Evolutionary conservation across 2,329 filamentous ascomycete species (phyloP).

Genomic region (Calcarisporium arbuscula): DNA sequence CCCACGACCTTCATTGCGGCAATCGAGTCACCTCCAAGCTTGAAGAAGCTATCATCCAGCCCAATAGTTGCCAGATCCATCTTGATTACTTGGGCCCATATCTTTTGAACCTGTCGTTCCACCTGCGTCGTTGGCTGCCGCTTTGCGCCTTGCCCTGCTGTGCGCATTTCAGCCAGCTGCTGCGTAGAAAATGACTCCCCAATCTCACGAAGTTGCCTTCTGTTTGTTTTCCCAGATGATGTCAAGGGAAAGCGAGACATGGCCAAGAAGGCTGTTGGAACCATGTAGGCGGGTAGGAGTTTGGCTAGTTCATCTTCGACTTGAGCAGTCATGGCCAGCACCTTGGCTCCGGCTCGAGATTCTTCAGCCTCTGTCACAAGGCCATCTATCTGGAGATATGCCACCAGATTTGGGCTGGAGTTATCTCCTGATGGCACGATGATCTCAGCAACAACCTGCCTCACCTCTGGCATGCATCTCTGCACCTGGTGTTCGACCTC

Average conservation of each 20-base stretch:
- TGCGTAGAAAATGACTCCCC: neutral
- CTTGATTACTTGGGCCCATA: conserved; percentile 30
- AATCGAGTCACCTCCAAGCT: conserved; percentile 41
- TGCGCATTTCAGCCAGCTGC: neutral
- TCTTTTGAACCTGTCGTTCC: conserved; percentile 18
- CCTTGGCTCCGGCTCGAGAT: neutral
- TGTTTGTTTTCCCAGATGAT: conserved; percentile 11
- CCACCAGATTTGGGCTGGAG: neutral
- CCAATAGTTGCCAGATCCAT: conserved; percentile 26
- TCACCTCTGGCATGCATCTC: neutral
- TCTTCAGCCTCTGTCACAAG: no score
- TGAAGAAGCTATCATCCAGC: conserved; percentile 40
- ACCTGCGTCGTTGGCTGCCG: conserved; percentile 1
- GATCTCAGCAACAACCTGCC: neutral
- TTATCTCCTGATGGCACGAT: neutral
- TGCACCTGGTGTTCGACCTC: neutral
- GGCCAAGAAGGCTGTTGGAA: neutral
- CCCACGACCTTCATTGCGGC: conserved; percentile 38
- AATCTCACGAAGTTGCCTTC: conserved; percentile 7
- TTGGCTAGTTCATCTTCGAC: neutral
- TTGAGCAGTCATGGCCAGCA: neutral
- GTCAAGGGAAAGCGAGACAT: conserved; percentile 10
- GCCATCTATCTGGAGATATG: neutral
- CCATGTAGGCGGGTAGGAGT: neutral
- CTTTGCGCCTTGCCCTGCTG: neutral